Conservation (phyloP, 140 eudicot genomes). For the Erigeron philadelphicus region DNA sequence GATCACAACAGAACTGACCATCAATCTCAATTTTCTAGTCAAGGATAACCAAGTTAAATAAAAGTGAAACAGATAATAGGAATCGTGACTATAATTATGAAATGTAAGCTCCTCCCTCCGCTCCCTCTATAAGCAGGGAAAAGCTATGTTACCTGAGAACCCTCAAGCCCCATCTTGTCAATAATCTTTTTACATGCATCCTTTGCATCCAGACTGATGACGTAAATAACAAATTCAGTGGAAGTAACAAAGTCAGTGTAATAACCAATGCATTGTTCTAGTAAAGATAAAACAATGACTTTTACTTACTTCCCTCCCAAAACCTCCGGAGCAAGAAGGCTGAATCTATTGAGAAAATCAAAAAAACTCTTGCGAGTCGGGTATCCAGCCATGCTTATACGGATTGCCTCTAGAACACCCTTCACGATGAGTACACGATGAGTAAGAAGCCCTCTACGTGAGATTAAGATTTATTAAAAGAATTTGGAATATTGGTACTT, state of each 20-base stretch:
- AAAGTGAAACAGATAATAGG: not conserved
- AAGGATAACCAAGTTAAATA: not conserved
- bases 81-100: not conserved
- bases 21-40: not conserved
- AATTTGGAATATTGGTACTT: conserved; percentile 1
- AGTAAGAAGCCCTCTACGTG: conserved; percentile 18
- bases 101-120: not conserved
- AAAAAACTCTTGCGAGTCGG: conserved; percentile 87
- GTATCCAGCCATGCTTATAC: conserved; percentile 97
- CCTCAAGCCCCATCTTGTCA: conserved; percentile 66
- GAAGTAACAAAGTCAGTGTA: conserved; percentile 24
- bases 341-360: conserved; percentile 81
- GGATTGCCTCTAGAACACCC: conserved; percentile 99
- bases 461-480: conserved; percentile 1
- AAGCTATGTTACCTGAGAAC: conserved; percentile 66
- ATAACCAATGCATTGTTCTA: not conserved
- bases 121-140: conserved; percentile 1
- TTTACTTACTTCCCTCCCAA: conserved; percentile 74
- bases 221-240: conserved; percentile 22
- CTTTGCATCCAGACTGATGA: conserved; percentile 75
- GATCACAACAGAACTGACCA: not conserved
- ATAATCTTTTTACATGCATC: conserved; percentile 77
- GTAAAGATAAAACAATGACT: not conserved
- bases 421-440: conserved; percentile 36
- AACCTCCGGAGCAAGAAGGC: conserved; percentile 89